Conservation (phyloP, 176 grass and related monocot genomes). For the Oryza glumipatula region DNA sequence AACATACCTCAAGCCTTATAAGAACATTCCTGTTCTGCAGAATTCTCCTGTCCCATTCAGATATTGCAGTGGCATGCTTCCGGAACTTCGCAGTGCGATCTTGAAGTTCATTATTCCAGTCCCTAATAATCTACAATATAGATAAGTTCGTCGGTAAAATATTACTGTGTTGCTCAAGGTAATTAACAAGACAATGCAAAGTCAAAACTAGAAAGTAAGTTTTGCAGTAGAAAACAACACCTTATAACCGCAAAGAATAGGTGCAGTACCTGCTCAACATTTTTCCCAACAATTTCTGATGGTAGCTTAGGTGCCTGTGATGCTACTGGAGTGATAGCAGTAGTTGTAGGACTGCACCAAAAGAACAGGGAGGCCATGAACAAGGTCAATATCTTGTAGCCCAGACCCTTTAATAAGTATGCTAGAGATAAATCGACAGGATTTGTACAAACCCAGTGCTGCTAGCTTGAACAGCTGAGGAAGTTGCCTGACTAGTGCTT, state of each 20-base stretch:
- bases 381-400: conserved; percentile 29
- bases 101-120: conserved; percentile 98
- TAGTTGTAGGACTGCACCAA: conserved; percentile 53
- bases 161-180: not conserved
- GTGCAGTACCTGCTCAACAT: conserved; percentile 77
- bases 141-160: conserved; percentile 13
- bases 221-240: not conserved
- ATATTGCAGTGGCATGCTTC: conserved; percentile 90
- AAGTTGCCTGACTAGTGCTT: conserved; percentile 61
- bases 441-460: conserved; percentile 66
- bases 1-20: conserved; percentile 87
- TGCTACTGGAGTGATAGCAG: conserved; percentile 56
- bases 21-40: conserved; percentile 97
- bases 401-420: conserved; percentile 1
- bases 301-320: conserved; percentile 75
- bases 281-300: conserved; percentile 96
- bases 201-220: not conserved
- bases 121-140: conserved; percentile 85
- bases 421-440: conserved; percentile 31
- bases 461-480: conserved; percentile 68
- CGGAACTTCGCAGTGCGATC: conserved; percentile 89
- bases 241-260: conserved; percentile 4
- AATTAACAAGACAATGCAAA: conserved; percentile 17
- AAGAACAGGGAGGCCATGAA: conserved; percentile 13
- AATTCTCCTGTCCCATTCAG: conserved; percentile 98